Evolutionary conservation across 352 stramenopile species (phyloP).

Genomic region (Pythium rhizo-oryzae): DNA sequence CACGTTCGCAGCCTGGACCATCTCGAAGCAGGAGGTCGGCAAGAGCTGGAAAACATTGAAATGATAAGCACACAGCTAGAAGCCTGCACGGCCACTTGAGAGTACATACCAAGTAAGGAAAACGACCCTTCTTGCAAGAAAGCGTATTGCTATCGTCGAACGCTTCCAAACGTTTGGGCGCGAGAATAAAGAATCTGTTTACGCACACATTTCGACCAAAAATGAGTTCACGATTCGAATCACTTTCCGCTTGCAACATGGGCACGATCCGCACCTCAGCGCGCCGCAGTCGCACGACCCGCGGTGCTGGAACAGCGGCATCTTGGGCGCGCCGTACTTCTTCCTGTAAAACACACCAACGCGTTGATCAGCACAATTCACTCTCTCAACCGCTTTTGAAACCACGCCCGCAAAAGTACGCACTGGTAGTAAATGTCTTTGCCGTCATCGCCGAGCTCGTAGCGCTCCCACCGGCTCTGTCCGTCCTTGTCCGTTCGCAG

Average conservation of each 20-base stretch:
- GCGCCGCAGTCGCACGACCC: constrained; percentile 73
- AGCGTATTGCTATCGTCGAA: constrained; percentile 86
- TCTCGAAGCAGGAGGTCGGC: constrained; percentile 78
- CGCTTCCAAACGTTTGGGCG: constrained; percentile 72
- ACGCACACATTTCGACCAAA: too few species aligned
- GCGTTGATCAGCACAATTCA: background rate
- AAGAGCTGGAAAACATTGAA: constrained; percentile 43
- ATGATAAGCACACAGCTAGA: background rate
- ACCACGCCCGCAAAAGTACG: constrained; percentile 5
- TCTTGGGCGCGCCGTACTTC: constrained; percentile 73
- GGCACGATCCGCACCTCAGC: constrained; percentile 38
- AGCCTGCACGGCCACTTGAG: background rate
- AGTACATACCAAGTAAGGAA: constrained; percentile 65
- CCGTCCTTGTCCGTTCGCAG: constrained; percentile 53
- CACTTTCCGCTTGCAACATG: too few species aligned
- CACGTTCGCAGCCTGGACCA: constrained; percentile 65
- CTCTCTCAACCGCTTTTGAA: background rate
- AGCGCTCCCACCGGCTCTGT: constrained; percentile 61
- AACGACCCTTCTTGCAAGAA: constrained; percentile 82
- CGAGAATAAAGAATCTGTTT: constrained; percentile 72
- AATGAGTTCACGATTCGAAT: too few species aligned
- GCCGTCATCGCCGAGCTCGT: constrained; percentile 41
- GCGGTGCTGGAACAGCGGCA: constrained; percentile 75
- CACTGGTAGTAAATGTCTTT: constrained; percentile 83
- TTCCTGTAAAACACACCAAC: constrained; percentile 39